Conservation (phyloP, 768 basidiomycete species). For the Russula sp. region DNA sequence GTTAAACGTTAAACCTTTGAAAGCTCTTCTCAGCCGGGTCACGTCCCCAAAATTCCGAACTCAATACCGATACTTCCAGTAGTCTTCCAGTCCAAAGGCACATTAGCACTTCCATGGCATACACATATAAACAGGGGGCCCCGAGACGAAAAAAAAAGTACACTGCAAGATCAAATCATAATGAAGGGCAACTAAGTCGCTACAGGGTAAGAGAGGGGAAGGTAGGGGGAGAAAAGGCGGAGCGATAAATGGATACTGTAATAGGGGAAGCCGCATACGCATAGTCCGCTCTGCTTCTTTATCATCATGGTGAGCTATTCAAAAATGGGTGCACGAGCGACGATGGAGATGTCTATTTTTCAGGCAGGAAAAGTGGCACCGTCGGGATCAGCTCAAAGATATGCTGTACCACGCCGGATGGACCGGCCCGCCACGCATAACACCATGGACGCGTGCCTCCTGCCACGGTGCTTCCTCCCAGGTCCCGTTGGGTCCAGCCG, state of each 20-base stretch:
- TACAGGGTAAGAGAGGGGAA: not conserved
- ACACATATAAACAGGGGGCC: constrained; percentile 19
- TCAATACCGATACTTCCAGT: not conserved
- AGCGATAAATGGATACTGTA: not conserved
- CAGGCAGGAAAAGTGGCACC: constrained; percentile 61
- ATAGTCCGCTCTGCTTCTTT: too few relatives aligned
- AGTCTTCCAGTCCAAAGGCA: not conserved
- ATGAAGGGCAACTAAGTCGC: not conserved
- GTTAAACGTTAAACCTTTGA: too few relatives aligned
- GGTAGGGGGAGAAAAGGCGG: not conserved
- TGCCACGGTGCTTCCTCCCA: constrained; percentile 53
- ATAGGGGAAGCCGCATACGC: not conserved
- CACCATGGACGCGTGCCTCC: constrained; percentile 83
- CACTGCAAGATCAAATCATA: constrained; percentile 8
- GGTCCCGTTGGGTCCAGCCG: constrained; percentile 48
- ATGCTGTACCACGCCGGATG: constrained; percentile 57
- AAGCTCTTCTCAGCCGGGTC: too few relatives aligned
- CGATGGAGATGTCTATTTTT: constrained; percentile 40
- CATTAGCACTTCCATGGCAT: constrained; percentile 13
- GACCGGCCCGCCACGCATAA: constrained; percentile 56
- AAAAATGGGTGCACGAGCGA: constrained; percentile 38
- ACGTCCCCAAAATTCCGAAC: not conserved
- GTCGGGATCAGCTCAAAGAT: constrained; percentile 80
- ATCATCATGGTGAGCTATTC: constrained; percentile 38
- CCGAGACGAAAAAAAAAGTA: not conserved